Conservation (phyloP, 2,329 filamentous ascomycete species). For the Botrytis aclada region DNA sequence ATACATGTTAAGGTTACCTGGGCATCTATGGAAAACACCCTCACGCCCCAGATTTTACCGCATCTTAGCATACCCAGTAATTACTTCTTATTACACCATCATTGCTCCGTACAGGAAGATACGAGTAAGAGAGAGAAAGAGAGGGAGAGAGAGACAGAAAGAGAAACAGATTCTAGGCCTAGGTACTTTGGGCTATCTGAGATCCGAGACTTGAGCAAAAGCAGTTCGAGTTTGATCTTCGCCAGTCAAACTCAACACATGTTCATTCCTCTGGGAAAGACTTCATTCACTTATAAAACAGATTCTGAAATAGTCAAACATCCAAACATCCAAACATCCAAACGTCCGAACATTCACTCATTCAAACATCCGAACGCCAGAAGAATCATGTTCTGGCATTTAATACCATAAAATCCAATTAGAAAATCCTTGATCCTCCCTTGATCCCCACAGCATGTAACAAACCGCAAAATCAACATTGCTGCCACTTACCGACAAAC, state of each 20-base stretch:
- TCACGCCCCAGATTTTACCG: neutral
- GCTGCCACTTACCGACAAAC: constrained; percentile 26
- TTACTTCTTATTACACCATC: neutral
- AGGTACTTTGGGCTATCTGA: neutral
- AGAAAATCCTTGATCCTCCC: constrained; percentile 5
- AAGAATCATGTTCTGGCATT: neutral
- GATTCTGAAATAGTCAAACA: no score
- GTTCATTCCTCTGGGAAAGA: neutral
- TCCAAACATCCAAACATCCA: neutral
- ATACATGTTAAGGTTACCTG: neutral
- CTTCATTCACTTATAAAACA: neutral
- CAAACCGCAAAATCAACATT: constrained; percentile 17
- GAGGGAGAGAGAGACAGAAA: neutral
- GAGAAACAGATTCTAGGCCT: neutral
- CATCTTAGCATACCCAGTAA: neutral
- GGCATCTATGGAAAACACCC: neutral
- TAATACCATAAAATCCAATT: neutral
- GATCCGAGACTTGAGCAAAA: neutral
- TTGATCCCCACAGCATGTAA: constrained; percentile 25
- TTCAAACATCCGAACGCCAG: neutral
- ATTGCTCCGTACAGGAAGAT: neutral
- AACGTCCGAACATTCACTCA: neutral
- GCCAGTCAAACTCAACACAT: neutral
- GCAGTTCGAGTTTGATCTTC: neutral
- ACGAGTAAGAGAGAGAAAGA: neutral